These are phyloP conservation scores for Psilocybe azurescens DNA, from an alignment of 768 basidiomycete genomes.

Conservation along the genomic window DNA sequence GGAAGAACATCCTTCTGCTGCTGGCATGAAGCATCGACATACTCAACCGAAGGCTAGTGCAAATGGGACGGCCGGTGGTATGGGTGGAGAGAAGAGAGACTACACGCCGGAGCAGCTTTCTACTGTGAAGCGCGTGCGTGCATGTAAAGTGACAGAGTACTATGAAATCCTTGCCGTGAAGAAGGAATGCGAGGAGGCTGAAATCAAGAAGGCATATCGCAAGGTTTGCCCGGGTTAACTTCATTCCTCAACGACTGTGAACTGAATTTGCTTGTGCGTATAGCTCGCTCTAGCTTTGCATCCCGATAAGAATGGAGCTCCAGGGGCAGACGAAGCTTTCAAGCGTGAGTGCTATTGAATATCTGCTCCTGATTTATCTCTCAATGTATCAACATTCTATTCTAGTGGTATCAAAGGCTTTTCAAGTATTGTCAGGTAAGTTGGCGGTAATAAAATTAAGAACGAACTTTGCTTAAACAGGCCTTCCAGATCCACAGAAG, in stretches of 20 bases:
- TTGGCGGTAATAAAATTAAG: constrained; percentile 1
- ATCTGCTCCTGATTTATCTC: background rate
- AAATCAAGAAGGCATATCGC: constrained; percentile 94
- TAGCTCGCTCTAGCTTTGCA: constrained; percentile 89
- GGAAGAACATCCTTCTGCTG: constrained; percentile 77
- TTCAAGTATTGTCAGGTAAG: constrained; percentile 88
- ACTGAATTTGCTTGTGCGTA: background rate
- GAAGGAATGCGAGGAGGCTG: constrained; percentile 81
- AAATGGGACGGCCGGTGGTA: constrained; percentile 62
- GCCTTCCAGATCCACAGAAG: constrained; percentile 76
- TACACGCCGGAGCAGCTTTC: constrained; percentile 85
- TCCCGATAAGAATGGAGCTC: constrained; percentile 95
- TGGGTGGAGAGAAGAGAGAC: constrained; percentile 78
- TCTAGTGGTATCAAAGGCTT: constrained; percentile 96
- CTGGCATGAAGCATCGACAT: constrained; percentile 71
- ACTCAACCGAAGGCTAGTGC: constrained; percentile 34
- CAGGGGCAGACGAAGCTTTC: constrained; percentile 98
- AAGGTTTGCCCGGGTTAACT: constrained; percentile 60
- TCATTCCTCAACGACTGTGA: background rate
- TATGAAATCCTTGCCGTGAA: constrained; percentile 89
- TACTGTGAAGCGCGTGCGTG: constrained; percentile 84
- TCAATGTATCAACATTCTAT: constrained; percentile 7
- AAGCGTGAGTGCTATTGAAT: constrained; percentile 67
- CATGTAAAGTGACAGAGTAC: constrained; percentile 89
- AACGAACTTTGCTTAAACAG: constrained; percentile 5